phyloP scores from a whole-genome alignment of 352 stramenopile species.

The Pythium dissimile region DNA sequence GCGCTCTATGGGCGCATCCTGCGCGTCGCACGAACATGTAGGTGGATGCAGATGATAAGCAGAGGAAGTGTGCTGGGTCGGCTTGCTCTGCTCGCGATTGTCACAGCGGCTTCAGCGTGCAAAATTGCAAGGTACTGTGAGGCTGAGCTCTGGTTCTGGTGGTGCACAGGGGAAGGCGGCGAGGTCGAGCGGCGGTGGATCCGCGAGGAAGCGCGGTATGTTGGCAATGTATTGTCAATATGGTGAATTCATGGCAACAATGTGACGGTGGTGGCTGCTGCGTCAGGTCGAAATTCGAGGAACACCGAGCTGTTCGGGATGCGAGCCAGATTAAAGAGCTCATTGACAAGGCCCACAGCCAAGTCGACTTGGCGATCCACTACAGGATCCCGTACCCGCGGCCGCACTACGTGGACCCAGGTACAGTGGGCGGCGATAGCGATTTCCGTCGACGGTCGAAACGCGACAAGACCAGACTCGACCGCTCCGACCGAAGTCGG shows the following conservation, averaged over 20 bases:
- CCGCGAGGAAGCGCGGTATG: slow-evolving; percentile 54
- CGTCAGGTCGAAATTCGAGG: slow-evolving; percentile 45
- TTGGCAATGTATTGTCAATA: neutral
- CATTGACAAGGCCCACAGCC: slow-evolving; percentile 53
- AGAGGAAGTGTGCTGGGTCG: no score
- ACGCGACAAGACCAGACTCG: slow-evolving; percentile 45
- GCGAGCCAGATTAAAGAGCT: slow-evolving; percentile 39
- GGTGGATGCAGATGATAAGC: no score
- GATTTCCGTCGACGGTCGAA: slow-evolving; percentile 62
- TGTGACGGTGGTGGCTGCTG: no score
- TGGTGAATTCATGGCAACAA: neutral
- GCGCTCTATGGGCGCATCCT: slow-evolving; percentile 62
- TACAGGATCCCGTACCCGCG: slow-evolving; percentile 85
- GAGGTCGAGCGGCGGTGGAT: slow-evolving; percentile 64
- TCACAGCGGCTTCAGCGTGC: no score
- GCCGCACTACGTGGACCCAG: slow-evolving; percentile 71
- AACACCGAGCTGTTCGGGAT: slow-evolving; percentile 40
- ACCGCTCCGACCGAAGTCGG: slow-evolving; percentile 37
- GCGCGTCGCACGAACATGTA: slow-evolving; percentile 69
- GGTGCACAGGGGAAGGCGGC: slow-evolving; percentile 53
- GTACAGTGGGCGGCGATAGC: slow-evolving; percentile 69
- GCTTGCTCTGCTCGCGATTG: no score
- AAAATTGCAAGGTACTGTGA: no score
- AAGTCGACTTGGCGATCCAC: slow-evolving; percentile 77
- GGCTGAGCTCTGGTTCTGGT: neutral